These are phyloP conservation scores for Phaeosphaeriaceae sp. DNA, from an alignment of 2,329 filamentous ascomycete species.

Conservation along the genomic window DNA sequence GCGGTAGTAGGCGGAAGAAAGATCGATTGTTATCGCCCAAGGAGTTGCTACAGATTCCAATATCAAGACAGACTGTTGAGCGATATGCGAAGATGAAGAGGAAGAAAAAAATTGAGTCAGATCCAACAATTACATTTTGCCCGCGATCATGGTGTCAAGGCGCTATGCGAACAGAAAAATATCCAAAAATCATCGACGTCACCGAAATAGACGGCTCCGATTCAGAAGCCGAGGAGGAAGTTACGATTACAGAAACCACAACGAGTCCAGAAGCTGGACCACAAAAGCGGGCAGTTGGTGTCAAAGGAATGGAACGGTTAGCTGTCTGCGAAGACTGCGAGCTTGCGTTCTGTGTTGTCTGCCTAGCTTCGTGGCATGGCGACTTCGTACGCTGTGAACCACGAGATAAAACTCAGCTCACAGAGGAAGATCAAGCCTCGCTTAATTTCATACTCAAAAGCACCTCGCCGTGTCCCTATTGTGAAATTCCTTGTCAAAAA, in stretches of 20 bases:
- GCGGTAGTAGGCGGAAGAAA: conserved; percentile 38
- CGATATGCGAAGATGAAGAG: conserved; percentile 90
- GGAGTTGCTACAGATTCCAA: conserved; percentile 68
- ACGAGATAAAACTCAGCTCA: conserved; percentile 71
- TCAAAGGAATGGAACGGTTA: conserved; percentile 69
- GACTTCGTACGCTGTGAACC: conserved; percentile 77
- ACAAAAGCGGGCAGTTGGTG: conserved; percentile 40
- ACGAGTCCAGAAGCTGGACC: conserved; percentile 14
- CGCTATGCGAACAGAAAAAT: conserved; percentile 68
- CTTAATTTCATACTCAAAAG: conserved; percentile 81
- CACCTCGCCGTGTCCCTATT: conserved; percentile 89
- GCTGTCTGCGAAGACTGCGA: conserved; percentile 77
- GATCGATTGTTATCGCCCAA: conserved; percentile 78
- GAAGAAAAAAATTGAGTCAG: conserved; percentile 88
- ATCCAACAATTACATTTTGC: conserved; percentile 91
- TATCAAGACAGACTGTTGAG: conserved; percentile 71
- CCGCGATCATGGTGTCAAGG: conserved; percentile 92
- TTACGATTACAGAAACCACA: conserved; percentile 1
- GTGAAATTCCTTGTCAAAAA: conserved; percentile 84
- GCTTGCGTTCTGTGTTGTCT: conserved; percentile 82
- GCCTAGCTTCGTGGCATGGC: conserved; percentile 87
- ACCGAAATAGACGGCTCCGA: conserved; percentile 48
- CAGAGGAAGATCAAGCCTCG: conserved; percentile 83
- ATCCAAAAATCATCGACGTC: conserved; percentile 55
- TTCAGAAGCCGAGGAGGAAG: conserved; percentile 43